Base-by-base conservation (phyloP, 805 yeast species). In the Saccharomycopsis capsularis region DNA sequence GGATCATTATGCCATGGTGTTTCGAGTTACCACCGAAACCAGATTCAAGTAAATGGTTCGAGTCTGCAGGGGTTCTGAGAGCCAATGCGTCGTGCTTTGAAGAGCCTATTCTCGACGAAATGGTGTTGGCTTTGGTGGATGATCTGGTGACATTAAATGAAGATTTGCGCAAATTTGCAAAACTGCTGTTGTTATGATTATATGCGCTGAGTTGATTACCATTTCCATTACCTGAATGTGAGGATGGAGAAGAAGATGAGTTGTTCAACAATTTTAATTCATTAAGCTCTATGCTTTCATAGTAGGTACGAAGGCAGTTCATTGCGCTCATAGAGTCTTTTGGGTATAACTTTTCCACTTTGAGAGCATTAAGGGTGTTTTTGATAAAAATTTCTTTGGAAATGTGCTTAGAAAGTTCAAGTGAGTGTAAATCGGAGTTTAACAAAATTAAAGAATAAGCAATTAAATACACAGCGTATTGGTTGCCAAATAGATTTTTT, bases 401-500 rank as follows among this genome's bases (percentile, higher is more conserved):
- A 32, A 67, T 67, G 46, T 59, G 61, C 42, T 60, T 58, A 9
- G 56, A 60, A 11, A 57, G 48, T 44, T 63, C 65, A 40, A 66
- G 49, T 45, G 75, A 74, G 62, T 78, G 81, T 47, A 78, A 64
- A 23, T 79, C 78, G 0, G 82, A 76, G 58, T 78, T 78, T 46
- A 76, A 64, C 48, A 78, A 63, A 46, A 78, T 71, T 59, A 78
- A 68, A 27, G 76, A 66, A 59, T 78, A 78, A 40, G 77, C 66
- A 11, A 76, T 66, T 44, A 78, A 68, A 57, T 76, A 78, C 47
- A 76, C 73, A 47, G 78, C 82, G 58, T 72, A 72, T 13, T 64
- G 60, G 40, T 75, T 71, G 42, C 75, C 73, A 56, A 73, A 76
- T 19, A 66, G 63, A 25, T 53, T 51, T 36, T 46, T 51, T 15